phyloP scores from a whole-genome alignment of 2,329 filamentous ascomycete species.

The Clonostachys rhizophaga region DNA sequence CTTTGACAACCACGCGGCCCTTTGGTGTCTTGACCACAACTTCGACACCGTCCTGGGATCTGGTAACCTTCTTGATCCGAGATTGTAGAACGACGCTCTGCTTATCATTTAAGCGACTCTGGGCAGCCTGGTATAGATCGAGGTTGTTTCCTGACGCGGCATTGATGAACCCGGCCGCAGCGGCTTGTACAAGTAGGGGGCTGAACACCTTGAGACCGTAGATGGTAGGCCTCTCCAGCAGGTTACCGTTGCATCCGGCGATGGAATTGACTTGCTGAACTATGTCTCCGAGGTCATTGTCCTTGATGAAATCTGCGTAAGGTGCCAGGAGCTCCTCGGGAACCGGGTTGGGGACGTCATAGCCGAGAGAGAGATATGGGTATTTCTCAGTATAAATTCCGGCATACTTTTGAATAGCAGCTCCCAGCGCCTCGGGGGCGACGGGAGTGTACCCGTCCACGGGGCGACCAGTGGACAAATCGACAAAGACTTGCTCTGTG shows the following conservation, averaged over 20 bases:
- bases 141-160: neutral
- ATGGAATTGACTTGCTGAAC: neutral
- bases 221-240: neutral
- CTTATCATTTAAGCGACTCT: neutral
- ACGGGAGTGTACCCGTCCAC: neutral
- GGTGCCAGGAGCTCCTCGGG: conserved; percentile 36
- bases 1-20: neutral
- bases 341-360: conserved; percentile 32
- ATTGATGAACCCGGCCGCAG: neutral
- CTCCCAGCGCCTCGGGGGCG: neutral
- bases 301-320: conserved; percentile 33
- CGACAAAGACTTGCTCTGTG: neutral
- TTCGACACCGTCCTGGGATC: neutral
- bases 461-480: neutral
- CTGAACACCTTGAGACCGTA: neutral
- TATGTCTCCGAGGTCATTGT: neutral
- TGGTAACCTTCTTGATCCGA: neutral
- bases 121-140: neutral
- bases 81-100: neutral
- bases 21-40: neutral
- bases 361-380: neutral
- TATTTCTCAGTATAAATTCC: neutral
- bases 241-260: neutral
- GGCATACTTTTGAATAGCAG: neutral
- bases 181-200: neutral